phyloP scores from a whole-genome alignment of 352 stramenopile species.

The Halophytophthora batemanensis region DNA sequence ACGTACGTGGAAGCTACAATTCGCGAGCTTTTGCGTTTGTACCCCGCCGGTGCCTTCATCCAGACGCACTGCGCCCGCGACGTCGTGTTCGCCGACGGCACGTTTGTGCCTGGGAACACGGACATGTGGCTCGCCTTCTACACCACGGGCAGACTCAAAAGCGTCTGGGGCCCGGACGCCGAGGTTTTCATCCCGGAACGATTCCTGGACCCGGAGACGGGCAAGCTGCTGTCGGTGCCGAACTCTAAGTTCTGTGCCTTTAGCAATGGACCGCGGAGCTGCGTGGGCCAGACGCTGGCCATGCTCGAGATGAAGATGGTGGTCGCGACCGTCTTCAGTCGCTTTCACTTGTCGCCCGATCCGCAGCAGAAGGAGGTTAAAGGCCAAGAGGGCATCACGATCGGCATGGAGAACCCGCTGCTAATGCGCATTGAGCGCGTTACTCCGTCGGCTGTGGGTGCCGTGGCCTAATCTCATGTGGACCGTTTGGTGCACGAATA shows the following conservation, averaged over 20 bases:
- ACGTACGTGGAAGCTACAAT: conserved; percentile 45
- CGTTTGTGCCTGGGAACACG: no score
- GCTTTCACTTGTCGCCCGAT: conserved; percentile 33
- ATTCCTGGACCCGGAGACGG: conserved; percentile 24
- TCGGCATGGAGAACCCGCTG: conserved; percentile 29
- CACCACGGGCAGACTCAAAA: no score
- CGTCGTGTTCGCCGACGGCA: conserved; percentile 27
- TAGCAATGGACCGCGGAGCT: conserved; percentile 39
- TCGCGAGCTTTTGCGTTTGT: conserved; percentile 41
- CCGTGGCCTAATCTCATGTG: background rate
- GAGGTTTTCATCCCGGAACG: conserved; percentile 49
- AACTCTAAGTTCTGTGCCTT: conserved; percentile 51
- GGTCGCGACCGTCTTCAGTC: conserved; percentile 31
- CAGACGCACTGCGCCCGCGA: conserved; percentile 20
- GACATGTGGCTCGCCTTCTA: no score
- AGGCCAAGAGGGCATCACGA: conserved; percentile 32
- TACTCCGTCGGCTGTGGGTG: no score
- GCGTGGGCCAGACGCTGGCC: no score
- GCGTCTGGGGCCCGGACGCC: no score
- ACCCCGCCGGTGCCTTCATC: conserved; percentile 27
- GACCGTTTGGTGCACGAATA: no score
- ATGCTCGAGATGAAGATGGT: conserved; percentile 43
- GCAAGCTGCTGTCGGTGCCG: conserved; percentile 17
- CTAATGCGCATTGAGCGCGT: conserved; percentile 11
- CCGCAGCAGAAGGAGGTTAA: conserved; percentile 22